These are phyloP conservation scores for Leucoagaricus sp. DNA, from an alignment of 1,284 basidiomycete genomes.

Conservation along the genomic window DNA sequence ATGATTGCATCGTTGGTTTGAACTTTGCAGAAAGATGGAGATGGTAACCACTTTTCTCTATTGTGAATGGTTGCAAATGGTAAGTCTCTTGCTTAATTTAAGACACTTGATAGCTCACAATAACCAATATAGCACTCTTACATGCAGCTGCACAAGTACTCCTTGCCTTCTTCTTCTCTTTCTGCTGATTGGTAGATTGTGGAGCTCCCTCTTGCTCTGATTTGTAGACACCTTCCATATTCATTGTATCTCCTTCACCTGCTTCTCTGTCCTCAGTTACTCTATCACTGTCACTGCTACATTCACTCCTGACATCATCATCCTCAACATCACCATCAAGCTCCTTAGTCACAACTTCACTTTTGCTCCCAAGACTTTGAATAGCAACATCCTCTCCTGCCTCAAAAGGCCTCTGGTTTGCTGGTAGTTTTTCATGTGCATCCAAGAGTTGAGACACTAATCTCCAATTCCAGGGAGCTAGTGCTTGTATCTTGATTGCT, in stretches of 20 bases:
- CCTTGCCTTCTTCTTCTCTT: background rate
- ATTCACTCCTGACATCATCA: background rate
- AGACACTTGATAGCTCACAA: background rate
- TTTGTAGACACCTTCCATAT: too few species aligned
- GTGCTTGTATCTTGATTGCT: background rate
- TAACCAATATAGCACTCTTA: background rate
- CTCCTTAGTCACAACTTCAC: background rate
- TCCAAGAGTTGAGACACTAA: background rate
- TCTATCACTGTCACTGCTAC: background rate
- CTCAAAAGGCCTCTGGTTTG: too few species aligned
- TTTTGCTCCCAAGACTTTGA: background rate
- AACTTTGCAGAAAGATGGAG: conserved; percentile 20
- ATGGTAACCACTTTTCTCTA: conserved; percentile 19
- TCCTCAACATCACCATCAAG: background rate
- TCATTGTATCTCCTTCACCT: too few species aligned
- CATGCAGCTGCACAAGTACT: background rate
- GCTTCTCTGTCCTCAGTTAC: too few species aligned
- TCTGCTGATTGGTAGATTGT: background rate
- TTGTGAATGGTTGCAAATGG: too few species aligned
- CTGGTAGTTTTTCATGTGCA: too few species aligned
- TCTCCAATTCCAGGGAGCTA: background rate
- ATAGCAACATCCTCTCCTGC: background rate
- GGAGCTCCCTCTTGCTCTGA: too few species aligned
- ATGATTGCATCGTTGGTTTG: conserved; percentile 19
- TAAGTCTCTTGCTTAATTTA: background rate